These are phyloP conservation scores for Neltuma alba DNA, from an alignment of 306 rosid species.

Conservation along the genomic window DNA sequence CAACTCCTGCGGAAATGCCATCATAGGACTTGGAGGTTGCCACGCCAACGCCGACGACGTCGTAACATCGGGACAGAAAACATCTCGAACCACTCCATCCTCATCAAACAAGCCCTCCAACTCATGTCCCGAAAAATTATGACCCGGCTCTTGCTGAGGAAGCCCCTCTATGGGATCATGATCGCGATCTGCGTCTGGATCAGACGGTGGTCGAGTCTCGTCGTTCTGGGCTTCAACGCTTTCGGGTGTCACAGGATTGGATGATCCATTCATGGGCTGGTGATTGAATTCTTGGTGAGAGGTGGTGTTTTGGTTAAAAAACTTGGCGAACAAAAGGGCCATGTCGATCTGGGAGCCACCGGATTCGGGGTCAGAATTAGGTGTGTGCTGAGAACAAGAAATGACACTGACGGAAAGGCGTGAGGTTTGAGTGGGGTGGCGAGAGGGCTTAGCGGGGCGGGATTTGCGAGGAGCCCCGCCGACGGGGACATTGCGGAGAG, in stretches of 20 bases:
- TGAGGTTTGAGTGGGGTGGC: background rate
- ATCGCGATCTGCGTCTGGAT: background rate
- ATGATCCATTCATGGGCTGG: background rate
- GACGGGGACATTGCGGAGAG: constrained; percentile 75
- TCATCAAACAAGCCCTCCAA: constrained; percentile 42
- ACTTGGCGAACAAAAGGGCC: constrained; percentile 72
- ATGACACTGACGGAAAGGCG: background rate
- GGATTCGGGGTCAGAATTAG: background rate
- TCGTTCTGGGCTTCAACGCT: constrained; percentile 16
- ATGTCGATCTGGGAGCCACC: constrained; percentile 60
- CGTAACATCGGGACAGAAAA: constrained; percentile 37
- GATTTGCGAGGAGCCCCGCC: constrained; percentile 81
- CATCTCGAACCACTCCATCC: constrained; percentile 29
- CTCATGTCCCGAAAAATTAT: background rate
- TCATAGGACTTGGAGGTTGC: constrained; percentile 33
- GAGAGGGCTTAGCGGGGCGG: constrained; percentile 48
- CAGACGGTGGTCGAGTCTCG: background rate
- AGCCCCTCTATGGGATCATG: background rate
- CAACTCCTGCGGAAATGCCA: constrained; percentile 47
- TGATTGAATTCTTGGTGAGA: background rate
- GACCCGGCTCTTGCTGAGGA: constrained; percentile 14
- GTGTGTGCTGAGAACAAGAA: background rate
- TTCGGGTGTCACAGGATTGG: background rate
- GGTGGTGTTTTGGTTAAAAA: background rate
- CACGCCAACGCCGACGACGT: constrained; percentile 34